Base-by-base conservation (phyloP, 352 stramenopile species). In the Globisporangium yorkense region DNA sequence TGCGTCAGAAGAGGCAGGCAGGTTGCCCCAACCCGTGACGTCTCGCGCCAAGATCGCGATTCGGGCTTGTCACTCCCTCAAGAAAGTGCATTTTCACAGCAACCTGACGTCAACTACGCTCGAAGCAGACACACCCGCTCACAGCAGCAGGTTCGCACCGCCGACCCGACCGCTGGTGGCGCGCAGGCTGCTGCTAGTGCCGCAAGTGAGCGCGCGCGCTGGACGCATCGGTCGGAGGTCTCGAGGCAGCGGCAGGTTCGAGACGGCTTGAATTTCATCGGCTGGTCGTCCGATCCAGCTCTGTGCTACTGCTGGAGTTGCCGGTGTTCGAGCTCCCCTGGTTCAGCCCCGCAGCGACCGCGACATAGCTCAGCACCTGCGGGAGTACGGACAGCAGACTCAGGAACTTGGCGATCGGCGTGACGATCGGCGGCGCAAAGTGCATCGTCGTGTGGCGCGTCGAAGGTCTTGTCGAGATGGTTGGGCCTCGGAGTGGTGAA, bases 351-450 rank as follows among this genome's bases (percentile, higher is more conserved):
- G 15, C 27, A 15, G 16, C 29, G 10, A 27, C 16, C 27, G 18
- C 27, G 18, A 21, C 8, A 27, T 41, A 54, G 24, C 12, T 7
- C 15, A 40, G 37, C 37, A 18, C 27, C 21, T 27, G 12, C 48
- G 31, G 0, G 31, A 54, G 7, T 5, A 9, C 48, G 6, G 15
- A 1, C 4, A 54, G 24, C 18, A 54, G 15, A 21, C 27, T 16
- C 5, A 16, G 31, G 16, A 54, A 13, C 48, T 40, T 41, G 29
- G 29, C 27, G 29, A 62, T 37, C 2, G 56, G 56, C 21, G 40
- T 56, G 21, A 40, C 15, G 40, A 62, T 31, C 15, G 50, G 33
- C 13, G 50, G 31, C 3, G 35, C 49, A 57, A 63, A 57, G 57
- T 54, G 50, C 50, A 54, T 63, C 31, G 31, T 40, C 35, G 35